These are phyloP conservation scores for Blastobotrys buckinghamii DNA, from an alignment of 1,139 yeast species.

Conservation along the genomic window DNA sequence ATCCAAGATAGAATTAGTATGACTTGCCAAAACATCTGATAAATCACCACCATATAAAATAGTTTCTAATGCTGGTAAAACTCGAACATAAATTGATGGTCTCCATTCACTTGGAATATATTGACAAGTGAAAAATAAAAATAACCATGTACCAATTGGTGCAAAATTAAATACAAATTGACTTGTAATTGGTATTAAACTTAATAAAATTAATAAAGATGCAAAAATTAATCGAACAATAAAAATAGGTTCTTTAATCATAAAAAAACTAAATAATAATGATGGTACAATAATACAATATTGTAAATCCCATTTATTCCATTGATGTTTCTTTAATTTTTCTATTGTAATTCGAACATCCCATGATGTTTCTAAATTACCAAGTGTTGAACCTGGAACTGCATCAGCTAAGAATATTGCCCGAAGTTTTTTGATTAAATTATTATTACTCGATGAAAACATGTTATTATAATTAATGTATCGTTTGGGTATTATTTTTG, in stretches of 20 bases:
- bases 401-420: slow-evolving; percentile 42
- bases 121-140: slow-evolving; percentile 73
- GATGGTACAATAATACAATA: slow-evolving; percentile 40
- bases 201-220: slow-evolving; percentile 23
- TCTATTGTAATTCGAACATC: slow-evolving; percentile 47
- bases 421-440: background rate
- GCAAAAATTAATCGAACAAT: slow-evolving; percentile 41
- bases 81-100: slow-evolving; percentile 86
- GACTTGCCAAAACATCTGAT: slow-evolving; percentile 76
- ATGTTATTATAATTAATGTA: no score
- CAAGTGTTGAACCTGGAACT: slow-evolving; percentile 48
- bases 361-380: slow-evolving; percentile 56
- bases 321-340: slow-evolving; percentile 46
- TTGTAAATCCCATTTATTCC: slow-evolving; percentile 33
- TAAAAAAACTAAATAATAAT: slow-evolving; percentile 42
- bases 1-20: slow-evolving; percentile 63
- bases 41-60: slow-evolving; percentile 91
- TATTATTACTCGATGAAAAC: no score
- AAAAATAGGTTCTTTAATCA: slow-evolving; percentile 47
- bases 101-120: slow-evolving; percentile 73
- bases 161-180: slow-evolving; percentile 84
- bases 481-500: no score
- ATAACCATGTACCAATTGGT: slow-evolving; percentile 86
- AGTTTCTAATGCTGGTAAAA: slow-evolving; percentile 91
- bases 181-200: slow-evolving; percentile 64